Evolutionary conservation across 164 flowering plant genomes (phyloP), one percentile per base, ranked within the genome.

Genomic region (Santalum album): DNA sequence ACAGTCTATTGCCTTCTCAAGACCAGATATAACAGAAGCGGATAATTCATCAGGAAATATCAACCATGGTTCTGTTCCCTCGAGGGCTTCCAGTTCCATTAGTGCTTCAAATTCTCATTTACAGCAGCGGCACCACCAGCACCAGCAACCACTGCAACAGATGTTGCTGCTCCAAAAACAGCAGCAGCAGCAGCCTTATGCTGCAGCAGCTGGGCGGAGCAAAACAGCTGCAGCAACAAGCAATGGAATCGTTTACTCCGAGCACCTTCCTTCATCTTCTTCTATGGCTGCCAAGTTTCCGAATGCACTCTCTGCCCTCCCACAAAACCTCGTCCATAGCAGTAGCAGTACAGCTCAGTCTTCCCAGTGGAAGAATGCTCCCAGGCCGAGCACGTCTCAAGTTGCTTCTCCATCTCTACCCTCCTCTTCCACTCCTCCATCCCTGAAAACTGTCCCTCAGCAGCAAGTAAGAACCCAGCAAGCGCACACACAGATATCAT

Each of bases 401-500:
- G 69, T 54, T 29, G 65, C 75, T 5, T 66, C 84, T 20, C 61
- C 74, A 1, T 58, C 81, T 17, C 54, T 75, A 29, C 16, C 17
- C 1, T 34, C 78, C 12, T 49, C 81, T 1, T 53, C 84, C 6
- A 51, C 73, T 1, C 20, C 78, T n/a, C 59, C 84, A 21, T 56
- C 95, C 32, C 67, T 66, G 1, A 87, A 83, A 67, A 76, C 66
- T 55, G 74, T 65, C 54, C 67, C 78, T 17, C 96, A 83, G 43
- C 90, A 80, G 65, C 87, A 76, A 54, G 64, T 71, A 24, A 69
- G 83, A 48, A 12, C 61, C 7, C 84, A 78, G 49, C 81, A 74
- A 56, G 69, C 60, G 38, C 87, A 78, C 34, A 74, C 89, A 2
- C 95, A 89, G 53, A 85, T 89, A 54, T 89, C 96, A 1, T 89